Evolutionary conservation across 805 yeast species (phyloP), one percentile per base, ranked within the genome.

Genomic region (Monosporozyma servazzii): DNA sequence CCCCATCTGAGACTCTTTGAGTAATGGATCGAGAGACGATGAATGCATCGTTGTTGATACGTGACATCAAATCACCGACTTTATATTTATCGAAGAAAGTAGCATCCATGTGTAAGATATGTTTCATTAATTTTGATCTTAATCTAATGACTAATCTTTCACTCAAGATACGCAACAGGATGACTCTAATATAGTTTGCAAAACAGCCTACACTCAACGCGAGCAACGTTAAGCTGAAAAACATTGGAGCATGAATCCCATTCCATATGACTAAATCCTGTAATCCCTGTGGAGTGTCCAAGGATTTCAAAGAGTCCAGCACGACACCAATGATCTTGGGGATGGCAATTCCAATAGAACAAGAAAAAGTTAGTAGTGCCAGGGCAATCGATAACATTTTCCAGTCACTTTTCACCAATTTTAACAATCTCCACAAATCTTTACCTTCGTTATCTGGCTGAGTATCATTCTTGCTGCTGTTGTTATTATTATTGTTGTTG

Each of bases 81-180:
- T 91, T 85, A 55, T 95, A 88, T n/a, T 82, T 80, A 64, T 91
- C 99, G 69, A 89, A 90, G 64, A 93, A 91, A 63, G 86, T 90
- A 17, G 96, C 84, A 65, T 91, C 97, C 63, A 91, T 96, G 45
- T 81, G 80, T 56, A 93, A 75, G 17, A 93, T 81, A 54, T 81
- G 85, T 62, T 80, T 80, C 65, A 89, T 84, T 40, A 90, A 80
- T 50, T 83, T 75, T 13, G 93, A 75, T 59, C 99, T 77, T 51
- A 93, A 70, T 53, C 91, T 76, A 17, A 96, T 90, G 51, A 88
- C 96, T 37, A 90, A 75, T 55, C 86, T 76, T 68, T 91, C 99
- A 54, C 97, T 96, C 10, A 86, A 81, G 13, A 83, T 73, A 57
- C 69, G 54, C 40, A 67, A 53, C 11, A 67, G 48, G 40, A 82